Evolutionary conservation across 176 grass and related monocot species (phyloP).

Genomic region (Oryza meyeriana): DNA sequence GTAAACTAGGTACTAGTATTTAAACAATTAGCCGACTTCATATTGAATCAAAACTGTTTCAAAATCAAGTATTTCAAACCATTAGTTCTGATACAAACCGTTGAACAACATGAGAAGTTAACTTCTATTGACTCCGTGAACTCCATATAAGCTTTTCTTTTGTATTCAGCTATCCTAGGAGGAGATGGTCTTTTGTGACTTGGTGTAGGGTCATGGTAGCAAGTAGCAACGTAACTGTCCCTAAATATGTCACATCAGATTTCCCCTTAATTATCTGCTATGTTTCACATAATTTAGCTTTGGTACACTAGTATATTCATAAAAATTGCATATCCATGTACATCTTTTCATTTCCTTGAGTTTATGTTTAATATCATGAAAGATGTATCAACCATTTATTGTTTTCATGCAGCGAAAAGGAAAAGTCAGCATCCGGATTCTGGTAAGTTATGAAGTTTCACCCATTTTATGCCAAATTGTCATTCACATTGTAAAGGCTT

Average conservation of each 20-base stretch:
- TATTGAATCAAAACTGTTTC: too few species aligned
- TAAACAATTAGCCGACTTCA: too few species aligned
- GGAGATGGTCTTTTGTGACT: not conserved
- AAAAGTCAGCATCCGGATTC: conserved; percentile 63
- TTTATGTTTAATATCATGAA: not conserved
- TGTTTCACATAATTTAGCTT: not conserved
- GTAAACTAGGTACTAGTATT: too few species aligned
- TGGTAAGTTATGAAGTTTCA: conserved; percentile 49
- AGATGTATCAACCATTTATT: not conserved
- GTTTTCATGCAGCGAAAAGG: conserved; percentile 59
- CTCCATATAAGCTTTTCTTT: too few species aligned
- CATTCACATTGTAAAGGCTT: conserved; percentile 1
- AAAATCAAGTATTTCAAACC: too few species aligned
- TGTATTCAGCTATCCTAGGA: not conserved
- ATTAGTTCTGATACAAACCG: too few species aligned
- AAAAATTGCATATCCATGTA: not conserved
- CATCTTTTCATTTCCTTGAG: not conserved
- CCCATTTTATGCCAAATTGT: not conserved
- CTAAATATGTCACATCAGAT: not conserved
- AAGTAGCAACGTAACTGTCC: not conserved
- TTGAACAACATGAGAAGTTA: too few species aligned
- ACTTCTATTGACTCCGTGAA: too few species aligned
- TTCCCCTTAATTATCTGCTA: not conserved
- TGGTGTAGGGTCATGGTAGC: not conserved
- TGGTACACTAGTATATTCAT: not conserved